Evolutionary conservation across 768 basidiomycete species (phyloP).

Genomic region (Trametes cinnabarina): DNA sequence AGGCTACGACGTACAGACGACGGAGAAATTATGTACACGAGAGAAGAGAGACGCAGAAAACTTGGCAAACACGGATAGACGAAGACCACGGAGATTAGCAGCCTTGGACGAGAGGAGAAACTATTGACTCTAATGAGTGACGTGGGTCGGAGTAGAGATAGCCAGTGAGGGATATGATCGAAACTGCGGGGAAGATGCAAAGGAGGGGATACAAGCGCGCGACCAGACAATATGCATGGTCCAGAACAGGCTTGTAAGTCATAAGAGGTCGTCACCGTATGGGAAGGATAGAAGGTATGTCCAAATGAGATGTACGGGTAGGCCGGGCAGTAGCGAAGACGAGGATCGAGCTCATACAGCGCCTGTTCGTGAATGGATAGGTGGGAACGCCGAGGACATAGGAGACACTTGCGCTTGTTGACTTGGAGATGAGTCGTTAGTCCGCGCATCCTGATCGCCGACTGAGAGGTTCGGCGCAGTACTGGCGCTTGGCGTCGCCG

Average conservation of each 20-base stretch:
- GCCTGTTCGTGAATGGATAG: conserved; percentile 29
- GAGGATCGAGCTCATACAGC: conserved; percentile 16
- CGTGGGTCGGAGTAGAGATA: background rate
- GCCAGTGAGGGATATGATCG: background rate
- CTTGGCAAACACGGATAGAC: background rate
- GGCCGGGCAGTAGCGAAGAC: background rate
- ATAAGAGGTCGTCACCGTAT: conserved; percentile 9
- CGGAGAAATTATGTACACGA: background rate
- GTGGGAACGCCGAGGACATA: conserved; percentile 82
- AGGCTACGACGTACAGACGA: conserved; percentile 8
- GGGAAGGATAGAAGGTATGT: background rate
- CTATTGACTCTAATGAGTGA: conserved; percentile 8
- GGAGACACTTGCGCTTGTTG: conserved; percentile 61
- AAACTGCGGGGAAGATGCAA: background rate
- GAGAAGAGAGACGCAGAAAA: background rate
- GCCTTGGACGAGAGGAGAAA: background rate
- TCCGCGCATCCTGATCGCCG: conserved; percentile 21
- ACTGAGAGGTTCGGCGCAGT: conserved; percentile 24
- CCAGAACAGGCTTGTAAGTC: conserved; percentile 6
- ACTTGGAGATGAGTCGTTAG: conserved; percentile 38
- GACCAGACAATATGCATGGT: background rate
- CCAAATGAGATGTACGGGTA: background rate
- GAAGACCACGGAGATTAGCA: background rate
- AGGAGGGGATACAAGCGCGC: background rate
- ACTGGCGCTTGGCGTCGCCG: conserved; percentile 45